Conservation (phyloP, 208 protist genomes). For the Crithidia sp. region DNA sequence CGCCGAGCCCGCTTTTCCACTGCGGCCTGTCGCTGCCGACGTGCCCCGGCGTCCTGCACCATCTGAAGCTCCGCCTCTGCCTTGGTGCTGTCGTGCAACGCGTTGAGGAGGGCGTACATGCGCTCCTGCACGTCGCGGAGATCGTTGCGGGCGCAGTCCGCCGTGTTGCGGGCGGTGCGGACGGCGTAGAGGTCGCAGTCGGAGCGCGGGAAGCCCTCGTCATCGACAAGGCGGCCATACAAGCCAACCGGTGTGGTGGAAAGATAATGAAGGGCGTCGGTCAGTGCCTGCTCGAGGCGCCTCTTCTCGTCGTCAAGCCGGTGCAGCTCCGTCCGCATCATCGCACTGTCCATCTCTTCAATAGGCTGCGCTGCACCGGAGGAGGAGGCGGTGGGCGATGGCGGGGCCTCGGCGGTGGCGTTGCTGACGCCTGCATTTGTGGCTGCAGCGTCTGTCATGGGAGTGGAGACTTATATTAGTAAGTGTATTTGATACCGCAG, state of each 20-base stretch:
- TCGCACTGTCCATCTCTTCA: constrained; percentile 18
- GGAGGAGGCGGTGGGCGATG: background rate
- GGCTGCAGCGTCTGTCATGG: background rate
- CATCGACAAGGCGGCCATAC: constrained; percentile 64
- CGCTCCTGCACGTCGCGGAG: constrained; percentile 47
- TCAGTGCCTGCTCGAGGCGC: constrained; percentile 40
- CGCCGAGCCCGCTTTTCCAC: constrained; percentile 37
- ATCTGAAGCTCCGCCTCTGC: constrained; percentile 67
- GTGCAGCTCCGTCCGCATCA: constrained; percentile 39
- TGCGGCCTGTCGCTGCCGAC: constrained; percentile 34
- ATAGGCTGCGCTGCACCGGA: background rate
- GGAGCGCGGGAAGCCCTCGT: constrained; percentile 76
- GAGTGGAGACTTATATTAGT: background rate
- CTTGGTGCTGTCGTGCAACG: constrained; percentile 58
- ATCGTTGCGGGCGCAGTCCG: constrained; percentile 72
- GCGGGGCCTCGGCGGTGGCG: background rate
- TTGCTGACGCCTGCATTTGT: background rate
- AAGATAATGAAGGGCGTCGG: constrained; percentile 71
- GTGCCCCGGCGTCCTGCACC: constrained; percentile 32
- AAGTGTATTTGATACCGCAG: no score
- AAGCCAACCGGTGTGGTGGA: constrained; percentile 68
- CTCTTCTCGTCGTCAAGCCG: constrained; percentile 46
- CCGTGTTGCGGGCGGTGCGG: constrained; percentile 66
- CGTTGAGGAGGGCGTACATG: constrained; percentile 63
- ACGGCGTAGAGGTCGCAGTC: constrained; percentile 92